Evolutionary conservation across 2,329 filamentous ascomycete species (phyloP).

Genomic region (Aspergillus quadricinctus): DNA sequence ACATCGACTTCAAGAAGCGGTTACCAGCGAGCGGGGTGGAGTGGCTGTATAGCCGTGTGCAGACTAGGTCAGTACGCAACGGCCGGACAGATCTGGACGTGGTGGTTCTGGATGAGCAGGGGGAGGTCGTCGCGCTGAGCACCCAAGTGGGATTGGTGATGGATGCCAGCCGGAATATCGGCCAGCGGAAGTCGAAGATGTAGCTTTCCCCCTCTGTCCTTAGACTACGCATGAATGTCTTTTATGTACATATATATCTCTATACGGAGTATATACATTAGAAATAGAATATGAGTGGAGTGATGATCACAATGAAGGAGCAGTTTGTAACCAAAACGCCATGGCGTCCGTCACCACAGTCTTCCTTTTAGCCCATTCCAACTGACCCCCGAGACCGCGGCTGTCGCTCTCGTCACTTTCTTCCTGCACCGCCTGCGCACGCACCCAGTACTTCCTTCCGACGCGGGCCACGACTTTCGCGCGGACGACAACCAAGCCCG

Average conservation of each 20-base stretch:
- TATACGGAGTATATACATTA: constrained; percentile 1
- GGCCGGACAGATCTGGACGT: constrained; percentile 73
- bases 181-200: constrained; percentile 37
- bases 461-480: constrained; percentile 33
- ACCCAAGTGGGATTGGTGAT: constrained; percentile 65
- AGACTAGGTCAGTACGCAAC: constrained; percentile 63
- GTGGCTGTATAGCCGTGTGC: constrained; percentile 65
- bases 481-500: constrained; percentile 34
- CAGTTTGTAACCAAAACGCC: constrained; percentile 37
- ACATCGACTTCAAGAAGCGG: constrained; percentile 71
- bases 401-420: constrained; percentile 21
- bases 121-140: constrained; percentile 63
- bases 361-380: constrained; percentile 31
- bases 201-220: background rate
- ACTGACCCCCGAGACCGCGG: constrained; percentile 16
- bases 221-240: background rate
- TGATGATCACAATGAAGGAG: constrained; percentile 4
- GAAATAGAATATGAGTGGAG: background rate
- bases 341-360: constrained; percentile 37
- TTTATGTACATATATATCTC: constrained; percentile 7
- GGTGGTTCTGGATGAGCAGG: constrained; percentile 58
- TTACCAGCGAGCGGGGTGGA: constrained; percentile 65
- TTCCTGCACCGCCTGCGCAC: constrained; percentile 37
- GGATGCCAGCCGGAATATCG: constrained; percentile 59
- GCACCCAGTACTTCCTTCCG: constrained; percentile 40